Percentiles rank a stretch among this genome's conserved stretches.
These are phyloP conservation scores for Zopfochytrium polystomum DNA, from an alignment of 371 early-diverging fungal genomes.

Conservation along the genomic window DNA sequence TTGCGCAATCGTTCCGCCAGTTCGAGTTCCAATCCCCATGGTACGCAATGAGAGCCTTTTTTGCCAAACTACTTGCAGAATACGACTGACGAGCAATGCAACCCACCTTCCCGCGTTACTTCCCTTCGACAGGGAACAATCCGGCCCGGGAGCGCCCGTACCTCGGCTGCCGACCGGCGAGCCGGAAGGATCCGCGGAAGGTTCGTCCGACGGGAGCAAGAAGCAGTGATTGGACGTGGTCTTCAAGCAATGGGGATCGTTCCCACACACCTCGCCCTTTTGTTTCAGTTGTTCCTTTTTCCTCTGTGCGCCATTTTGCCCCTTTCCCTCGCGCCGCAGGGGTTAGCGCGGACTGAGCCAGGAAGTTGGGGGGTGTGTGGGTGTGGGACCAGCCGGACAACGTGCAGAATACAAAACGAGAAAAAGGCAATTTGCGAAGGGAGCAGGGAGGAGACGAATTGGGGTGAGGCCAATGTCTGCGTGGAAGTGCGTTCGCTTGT, in stretches of 20 bases:
- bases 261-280: no score
- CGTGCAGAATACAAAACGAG: no score
- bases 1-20: slow-evolving; percentile 90
- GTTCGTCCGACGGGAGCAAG: slow-evolving; percentile 3
- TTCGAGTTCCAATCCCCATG: slow-evolving; percentile 51
- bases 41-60: slow-evolving; percentile 20
- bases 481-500: no score
- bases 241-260: neutral
- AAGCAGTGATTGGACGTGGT: neutral
- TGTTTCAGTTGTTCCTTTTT: no score
- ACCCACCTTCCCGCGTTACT: neutral
- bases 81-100: neutral
- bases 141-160: slow-evolving; percentile 33
- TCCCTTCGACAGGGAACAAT: slow-evolving; percentile 45
- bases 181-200: slow-evolving; percentile 8
- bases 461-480: no score
- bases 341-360: neutral
- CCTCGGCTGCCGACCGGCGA: slow-evolving; percentile 6
- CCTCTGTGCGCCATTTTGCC: no score
- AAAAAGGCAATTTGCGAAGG: no score
- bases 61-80: slow-evolving; percentile 2
- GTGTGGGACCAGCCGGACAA: no score
- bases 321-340: neutral
- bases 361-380: neutral
- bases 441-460: no score